Conservation (phyloP, 805 yeast species). For the Metschnikowia hibisci region DNA sequence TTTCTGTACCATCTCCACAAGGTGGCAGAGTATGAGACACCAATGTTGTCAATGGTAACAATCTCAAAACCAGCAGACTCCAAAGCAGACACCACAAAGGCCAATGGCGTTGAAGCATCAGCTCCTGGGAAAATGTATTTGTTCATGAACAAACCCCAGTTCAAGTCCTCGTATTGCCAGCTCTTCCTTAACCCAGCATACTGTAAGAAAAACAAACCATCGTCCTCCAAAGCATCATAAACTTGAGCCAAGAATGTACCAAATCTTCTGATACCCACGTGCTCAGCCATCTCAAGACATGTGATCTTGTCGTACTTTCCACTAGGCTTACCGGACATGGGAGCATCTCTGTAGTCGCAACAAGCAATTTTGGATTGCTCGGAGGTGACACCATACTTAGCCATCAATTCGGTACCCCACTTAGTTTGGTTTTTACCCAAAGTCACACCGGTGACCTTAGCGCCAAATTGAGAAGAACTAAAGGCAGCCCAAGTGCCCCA, state of each 20-base stretch:
- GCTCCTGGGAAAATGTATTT: conserved; percentile 97
- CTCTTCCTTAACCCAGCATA: conserved; percentile 86
- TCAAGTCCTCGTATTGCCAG: conserved; percentile 92
- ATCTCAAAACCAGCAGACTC: conserved; percentile 87
- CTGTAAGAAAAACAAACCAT: conserved; percentile 82
- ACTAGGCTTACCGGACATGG: conserved; percentile 48
- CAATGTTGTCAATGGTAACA: conserved; percentile 79
- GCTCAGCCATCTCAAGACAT: conserved; percentile 94
- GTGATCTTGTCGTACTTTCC: conserved; percentile 77
- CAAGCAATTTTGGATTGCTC: conserved; percentile 77
- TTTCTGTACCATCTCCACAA: conserved; percentile 93
- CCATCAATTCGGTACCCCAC: conserved; percentile 75
- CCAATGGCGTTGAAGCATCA: conserved; percentile 91
- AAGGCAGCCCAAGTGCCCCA: conserved; percentile 92
- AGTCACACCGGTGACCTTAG: conserved; percentile 84
- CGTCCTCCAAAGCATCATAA: conserved; percentile 84
- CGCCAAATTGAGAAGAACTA: conserved; percentile 79
- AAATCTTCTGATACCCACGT: conserved; percentile 87
- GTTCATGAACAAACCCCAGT: conserved; percentile 96
- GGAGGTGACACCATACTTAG: conserved; percentile 60
- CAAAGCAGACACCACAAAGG: conserved; percentile 69
- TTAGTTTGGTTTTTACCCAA: conserved; percentile 87
- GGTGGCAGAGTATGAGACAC: conserved; percentile 89
- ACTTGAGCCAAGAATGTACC: conserved; percentile 73
- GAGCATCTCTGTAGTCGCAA: conserved; percentile 88